These are phyloP conservation scores for Suhomyces taliae DNA, from an alignment of 1,139 yeast species.

Conservation along the genomic window DNA sequence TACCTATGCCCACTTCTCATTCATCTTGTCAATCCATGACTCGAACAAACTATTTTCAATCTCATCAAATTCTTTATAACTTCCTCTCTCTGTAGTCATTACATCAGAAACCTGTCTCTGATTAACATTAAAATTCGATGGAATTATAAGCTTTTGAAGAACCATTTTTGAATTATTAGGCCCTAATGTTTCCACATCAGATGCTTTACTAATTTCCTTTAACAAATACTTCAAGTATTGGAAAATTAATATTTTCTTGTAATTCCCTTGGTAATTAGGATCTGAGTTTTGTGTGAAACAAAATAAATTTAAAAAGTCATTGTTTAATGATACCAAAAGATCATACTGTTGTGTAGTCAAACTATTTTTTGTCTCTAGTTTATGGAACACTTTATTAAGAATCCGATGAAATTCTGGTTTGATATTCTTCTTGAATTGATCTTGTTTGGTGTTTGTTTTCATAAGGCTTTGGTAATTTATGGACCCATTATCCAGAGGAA, in stretches of 20 bases:
- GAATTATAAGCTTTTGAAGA: conserved; percentile 36
- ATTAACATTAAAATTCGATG: conserved; percentile 28
- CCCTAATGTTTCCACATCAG: conserved; percentile 6
- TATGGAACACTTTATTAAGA: conserved; percentile 36
- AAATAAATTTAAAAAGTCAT: conserved; percentile 28
- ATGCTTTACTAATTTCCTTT: conserved; percentile 34
- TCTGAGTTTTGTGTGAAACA: conserved; percentile 23
- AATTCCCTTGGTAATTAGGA: conserved; percentile 16
- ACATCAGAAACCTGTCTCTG: conserved; percentile 4
- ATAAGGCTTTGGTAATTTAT: conserved; percentile 9
- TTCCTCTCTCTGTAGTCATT: neutral
- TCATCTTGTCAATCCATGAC: conserved; percentile 47
- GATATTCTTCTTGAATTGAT: conserved; percentile 24
- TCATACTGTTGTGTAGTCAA: conserved; percentile 41
- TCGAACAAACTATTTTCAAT: conserved; percentile 45
- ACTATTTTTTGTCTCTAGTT: conserved; percentile 33
- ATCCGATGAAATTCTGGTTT: conserved; percentile 34
- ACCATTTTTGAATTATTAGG: conserved; percentile 17
- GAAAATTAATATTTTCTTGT: conserved; percentile 33
- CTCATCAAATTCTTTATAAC: conserved; percentile 35
- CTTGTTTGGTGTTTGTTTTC: conserved; percentile 21
- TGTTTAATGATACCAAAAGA: conserved; percentile 33
- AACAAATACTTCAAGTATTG: conserved; percentile 44
- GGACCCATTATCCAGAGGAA: conserved; percentile 2
- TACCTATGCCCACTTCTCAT: conserved; percentile 9